Conservation (phyloP, 768 basidiomycete species). For the Tulasnella calospora region DNA sequence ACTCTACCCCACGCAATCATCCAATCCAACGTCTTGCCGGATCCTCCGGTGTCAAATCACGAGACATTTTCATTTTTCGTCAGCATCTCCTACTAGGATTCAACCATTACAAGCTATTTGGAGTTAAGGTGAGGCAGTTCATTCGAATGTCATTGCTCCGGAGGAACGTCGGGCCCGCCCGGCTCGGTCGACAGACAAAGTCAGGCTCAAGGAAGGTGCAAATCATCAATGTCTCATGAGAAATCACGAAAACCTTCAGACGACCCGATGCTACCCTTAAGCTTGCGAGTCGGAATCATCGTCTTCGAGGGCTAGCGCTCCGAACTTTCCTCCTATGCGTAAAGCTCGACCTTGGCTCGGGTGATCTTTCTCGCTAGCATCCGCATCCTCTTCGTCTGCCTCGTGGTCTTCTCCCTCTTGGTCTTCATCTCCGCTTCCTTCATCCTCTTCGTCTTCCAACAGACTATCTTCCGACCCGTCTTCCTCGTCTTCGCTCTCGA, state of each 20-base stretch:
- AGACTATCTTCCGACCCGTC: conserved; percentile 35
- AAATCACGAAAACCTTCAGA: neutral
- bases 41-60: neutral
- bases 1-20: neutral
- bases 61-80: conserved; percentile 8
- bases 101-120: neutral
- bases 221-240: neutral
- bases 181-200: conserved; percentile 11
- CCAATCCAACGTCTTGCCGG: neutral
- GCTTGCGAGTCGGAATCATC: neutral
- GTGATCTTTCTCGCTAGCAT: conserved; percentile 22
- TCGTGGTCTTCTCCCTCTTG: conserved; percentile 24
- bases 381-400: conserved; percentile 23
- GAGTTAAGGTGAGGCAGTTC: neutral
- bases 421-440: conserved; percentile 35
- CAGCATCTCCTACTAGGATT: neutral
- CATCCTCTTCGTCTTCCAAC: conserved; percentile 36
- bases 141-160: neutral
- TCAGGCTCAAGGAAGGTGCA: neutral
- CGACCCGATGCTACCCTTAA: neutral
- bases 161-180: neutral
- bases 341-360: conserved; percentile 4
- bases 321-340: conserved; percentile 1
- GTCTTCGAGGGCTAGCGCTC: neutral
- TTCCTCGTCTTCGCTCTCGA: conserved; percentile 24